Evolutionary conservation across 1,284 basidiomycete species (phyloP).

Genomic region (Ceratobasidium sp.): DNA sequence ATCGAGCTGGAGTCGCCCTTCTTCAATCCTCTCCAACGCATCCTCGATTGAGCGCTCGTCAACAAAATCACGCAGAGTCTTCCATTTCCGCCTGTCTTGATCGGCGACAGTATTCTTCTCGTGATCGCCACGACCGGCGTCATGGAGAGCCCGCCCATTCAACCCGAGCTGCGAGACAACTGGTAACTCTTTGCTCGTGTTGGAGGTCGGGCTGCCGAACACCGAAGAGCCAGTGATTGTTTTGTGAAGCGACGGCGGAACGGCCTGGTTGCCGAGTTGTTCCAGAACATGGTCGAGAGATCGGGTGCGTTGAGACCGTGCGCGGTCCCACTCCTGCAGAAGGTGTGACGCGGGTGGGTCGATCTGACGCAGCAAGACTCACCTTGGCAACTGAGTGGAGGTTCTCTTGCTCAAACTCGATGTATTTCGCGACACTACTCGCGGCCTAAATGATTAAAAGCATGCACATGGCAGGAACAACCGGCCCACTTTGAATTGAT

Average conservation of each 20-base stretch:
- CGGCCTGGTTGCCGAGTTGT: conserved; percentile 71
- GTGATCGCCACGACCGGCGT: conserved; percentile 16
- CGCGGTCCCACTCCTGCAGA: conserved; percentile 72
- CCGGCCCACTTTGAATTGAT: conserved; percentile 72
- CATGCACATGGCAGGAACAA: neutral
- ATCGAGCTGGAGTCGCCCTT: conserved; percentile 70
- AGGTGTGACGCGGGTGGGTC: conserved; percentile 6
- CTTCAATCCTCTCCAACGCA: conserved; percentile 73
- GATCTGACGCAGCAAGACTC: conserved; percentile 48
- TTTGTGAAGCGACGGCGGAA: conserved; percentile 79
- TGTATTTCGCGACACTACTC: conserved; percentile 71
- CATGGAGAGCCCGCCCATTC: conserved; percentile 16
- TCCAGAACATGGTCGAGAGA: conserved; percentile 75
- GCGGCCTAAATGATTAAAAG: conserved; percentile 63
- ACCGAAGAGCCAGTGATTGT: conserved; percentile 71
- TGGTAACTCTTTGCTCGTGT: conserved; percentile 51
- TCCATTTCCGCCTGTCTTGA: conserved; percentile 71
- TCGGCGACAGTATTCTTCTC: conserved; percentile 37
- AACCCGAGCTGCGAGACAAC: conserved; percentile 48
- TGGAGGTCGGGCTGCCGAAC: conserved; percentile 75
- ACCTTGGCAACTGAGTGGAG: conserved; percentile 71
- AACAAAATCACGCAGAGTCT: conserved; percentile 81
- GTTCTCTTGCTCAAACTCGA: conserved; percentile 71
- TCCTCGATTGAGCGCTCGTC: conserved; percentile 82
- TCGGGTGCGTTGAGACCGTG: conserved; percentile 66